Evolutionary conservation across 2,329 filamentous ascomycete species (phyloP).

Genomic region (Talaromyces rugulosus): DNA sequence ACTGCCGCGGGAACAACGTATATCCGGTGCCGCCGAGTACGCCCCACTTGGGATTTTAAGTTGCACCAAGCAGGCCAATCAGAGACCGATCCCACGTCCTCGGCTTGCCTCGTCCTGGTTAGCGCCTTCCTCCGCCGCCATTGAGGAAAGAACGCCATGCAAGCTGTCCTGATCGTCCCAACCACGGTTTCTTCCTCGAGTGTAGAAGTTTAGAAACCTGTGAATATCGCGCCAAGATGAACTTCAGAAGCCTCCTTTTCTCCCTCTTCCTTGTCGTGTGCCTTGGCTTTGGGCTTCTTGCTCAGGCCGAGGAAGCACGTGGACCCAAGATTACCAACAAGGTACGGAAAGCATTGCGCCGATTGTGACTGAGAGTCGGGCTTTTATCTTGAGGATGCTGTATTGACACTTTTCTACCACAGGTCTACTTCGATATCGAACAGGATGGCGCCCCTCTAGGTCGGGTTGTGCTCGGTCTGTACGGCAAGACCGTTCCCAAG

Average conservation of each 20-base stretch:
- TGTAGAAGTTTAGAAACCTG: neutral
- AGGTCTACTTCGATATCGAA: constrained; percentile 64
- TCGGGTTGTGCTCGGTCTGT: constrained; percentile 60
- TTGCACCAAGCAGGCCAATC: constrained; percentile 3
- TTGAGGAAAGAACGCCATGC: neutral
- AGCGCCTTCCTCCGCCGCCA: constrained; percentile 12
- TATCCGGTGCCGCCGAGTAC: constrained; percentile 19
- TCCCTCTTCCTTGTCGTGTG: constrained; percentile 72
- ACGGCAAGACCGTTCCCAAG: constrained; percentile 65
- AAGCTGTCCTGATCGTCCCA: constrained; percentile 11
- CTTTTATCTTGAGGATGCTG: too few relatives aligned
- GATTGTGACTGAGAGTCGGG: neutral
- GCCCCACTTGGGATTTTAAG: neutral
- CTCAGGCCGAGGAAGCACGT: constrained; percentile 61
- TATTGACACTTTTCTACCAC: neutral
- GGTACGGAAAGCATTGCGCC: constrained; percentile 41
- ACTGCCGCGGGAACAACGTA: constrained; percentile 26
- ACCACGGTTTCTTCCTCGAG: neutral
- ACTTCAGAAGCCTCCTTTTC: constrained; percentile 38
- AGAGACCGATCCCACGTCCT: constrained; percentile 14
- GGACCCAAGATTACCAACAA: constrained; percentile 95
- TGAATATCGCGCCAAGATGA: constrained; percentile 23
- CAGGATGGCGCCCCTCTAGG: constrained; percentile 60
- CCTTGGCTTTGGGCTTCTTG: constrained; percentile 62
- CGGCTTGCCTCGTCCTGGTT: constrained; percentile 16